Evolutionary conservation across 129 eudicot species (phyloP).

Genomic region (Calendula officinalis): DNA sequence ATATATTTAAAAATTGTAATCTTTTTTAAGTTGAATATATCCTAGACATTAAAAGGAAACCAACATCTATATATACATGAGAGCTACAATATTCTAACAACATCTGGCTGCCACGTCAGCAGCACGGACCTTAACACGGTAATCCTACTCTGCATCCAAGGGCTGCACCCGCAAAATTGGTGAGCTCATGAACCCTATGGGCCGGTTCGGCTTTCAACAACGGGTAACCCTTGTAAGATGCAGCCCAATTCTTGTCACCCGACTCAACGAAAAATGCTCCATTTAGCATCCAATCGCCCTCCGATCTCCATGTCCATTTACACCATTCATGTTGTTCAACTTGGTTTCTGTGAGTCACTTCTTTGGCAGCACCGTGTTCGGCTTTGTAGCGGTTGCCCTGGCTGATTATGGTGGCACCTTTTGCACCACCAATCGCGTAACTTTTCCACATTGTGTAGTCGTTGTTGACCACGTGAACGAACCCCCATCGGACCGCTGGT

Average conservation of each 20-base stretch:
- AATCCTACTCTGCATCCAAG: conserved; percentile 45
- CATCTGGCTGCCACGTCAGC: conserved; percentile 9
- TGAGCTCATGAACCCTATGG: conserved; percentile 36
- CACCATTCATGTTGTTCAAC: conserved; percentile 49
- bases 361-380: conserved; percentile 49
- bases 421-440: conserved; percentile 92
- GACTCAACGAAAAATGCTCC: conserved; percentile 75
- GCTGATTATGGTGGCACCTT: conserved; percentile 73
- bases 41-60: conserved; percentile 35
- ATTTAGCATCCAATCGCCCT: conserved; percentile 66
- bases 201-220: conserved; percentile 42
- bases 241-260: conserved; percentile 49
- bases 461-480: conserved; percentile 81
- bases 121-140: conserved; percentile 41
- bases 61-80: conserved; percentile 26
- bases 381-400: conserved; percentile 94
- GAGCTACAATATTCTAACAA: conserved; percentile 18
- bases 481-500: conserved; percentile 78
- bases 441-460: conserved; percentile 95
- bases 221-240: conserved; percentile 28
- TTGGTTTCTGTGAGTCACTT: conserved; percentile 64
- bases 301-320: conserved; percentile 84
- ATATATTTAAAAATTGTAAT: conserved; percentile 12
- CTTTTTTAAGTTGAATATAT: conserved; percentile 18
- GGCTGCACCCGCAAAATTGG: conserved; percentile 53